A percentile compares a stretch with the other conserved stretches of the same genome.
Evolutionary conservation across 148 eudicot species (phyloP).

Genomic region (Camellia japonica): DNA sequence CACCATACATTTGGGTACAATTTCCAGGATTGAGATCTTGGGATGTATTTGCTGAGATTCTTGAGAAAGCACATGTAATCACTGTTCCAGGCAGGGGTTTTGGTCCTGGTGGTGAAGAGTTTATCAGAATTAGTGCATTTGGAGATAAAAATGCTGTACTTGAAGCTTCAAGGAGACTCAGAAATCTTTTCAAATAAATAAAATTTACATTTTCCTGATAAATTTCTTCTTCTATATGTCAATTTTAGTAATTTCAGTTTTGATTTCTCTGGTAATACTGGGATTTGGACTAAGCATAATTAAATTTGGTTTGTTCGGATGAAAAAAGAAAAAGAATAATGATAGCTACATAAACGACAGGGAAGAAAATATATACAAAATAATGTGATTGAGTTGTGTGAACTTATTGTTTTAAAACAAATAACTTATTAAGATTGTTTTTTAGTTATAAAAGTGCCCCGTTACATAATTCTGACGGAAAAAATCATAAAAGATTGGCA

Average conservation of each 20-base stretch:
- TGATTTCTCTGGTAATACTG: neutral
- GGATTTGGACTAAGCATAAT: neutral
- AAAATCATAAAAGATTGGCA: no score
- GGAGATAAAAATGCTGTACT: constrained; percentile 26
- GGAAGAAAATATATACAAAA: no score
- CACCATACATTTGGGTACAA: constrained; percentile 49
- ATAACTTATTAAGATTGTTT: no score
- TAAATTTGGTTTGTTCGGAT: neutral
- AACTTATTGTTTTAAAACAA: no score
- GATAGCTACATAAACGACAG: no score
- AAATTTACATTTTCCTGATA: neutral
- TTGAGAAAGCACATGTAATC: constrained; percentile 38
- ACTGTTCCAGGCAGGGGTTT: constrained; percentile 45
- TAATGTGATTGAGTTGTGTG: no score
- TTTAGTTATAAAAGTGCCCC: no score
- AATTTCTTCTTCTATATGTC: neutral
- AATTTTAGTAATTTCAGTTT: neutral
- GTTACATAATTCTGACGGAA: no score
- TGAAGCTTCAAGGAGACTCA: constrained; percentile 33
- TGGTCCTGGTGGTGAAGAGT: constrained; percentile 40
- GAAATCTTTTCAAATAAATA: constrained; percentile 24
- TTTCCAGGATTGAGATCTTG: constrained; percentile 44
- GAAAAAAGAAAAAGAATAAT: neutral
- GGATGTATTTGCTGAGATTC: constrained; percentile 37
- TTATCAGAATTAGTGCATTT: constrained; percentile 43